A percentile compares a stretch with the other conserved stretches of the same genome.
These are phyloP conservation scores for Davidsoniella virescens DNA, from an alignment of 2,329 filamentous ascomycete genomes.

Conservation along the genomic window DNA sequence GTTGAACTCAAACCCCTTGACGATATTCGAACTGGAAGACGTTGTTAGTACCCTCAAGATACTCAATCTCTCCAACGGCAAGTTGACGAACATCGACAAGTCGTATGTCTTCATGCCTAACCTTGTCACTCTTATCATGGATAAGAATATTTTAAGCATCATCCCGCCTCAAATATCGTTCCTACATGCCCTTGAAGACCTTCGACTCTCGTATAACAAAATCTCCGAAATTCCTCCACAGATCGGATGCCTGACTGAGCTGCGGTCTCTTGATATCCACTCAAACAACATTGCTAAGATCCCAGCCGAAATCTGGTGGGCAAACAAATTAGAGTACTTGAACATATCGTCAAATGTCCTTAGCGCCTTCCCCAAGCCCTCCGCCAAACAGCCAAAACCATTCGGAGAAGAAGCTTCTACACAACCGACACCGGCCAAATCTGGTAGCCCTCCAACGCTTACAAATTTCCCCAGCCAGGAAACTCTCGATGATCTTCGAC, in stretches of 20 bases:
- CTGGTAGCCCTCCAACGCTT: conserved; percentile 25
- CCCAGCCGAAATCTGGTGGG: conserved; percentile 92
- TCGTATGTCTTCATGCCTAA: conserved; percentile 78
- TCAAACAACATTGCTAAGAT: conserved; percentile 86
- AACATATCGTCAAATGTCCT: conserved; percentile 94
- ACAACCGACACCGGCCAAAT: conserved; percentile 18
- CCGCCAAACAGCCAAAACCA: conserved; percentile 49
- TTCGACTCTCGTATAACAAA: conserved; percentile 87
- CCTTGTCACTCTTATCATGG: conserved; percentile 72
- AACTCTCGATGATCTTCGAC: conserved; percentile 45
- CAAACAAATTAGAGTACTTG: conserved; percentile 72
- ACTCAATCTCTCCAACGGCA: conserved; percentile 79
- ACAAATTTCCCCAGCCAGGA: conserved; percentile 58
- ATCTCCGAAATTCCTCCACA: conserved; percentile 71
- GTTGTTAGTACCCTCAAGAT: conserved; percentile 68
- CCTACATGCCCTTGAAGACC: conserved; percentile 67
- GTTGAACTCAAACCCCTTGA: conserved; percentile 88
- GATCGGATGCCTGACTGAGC: conserved; percentile 71
- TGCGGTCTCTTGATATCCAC: conserved; percentile 72
- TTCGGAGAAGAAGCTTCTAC: conserved; percentile 34
- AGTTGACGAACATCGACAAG: conserved; percentile 77
- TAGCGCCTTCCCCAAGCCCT: conserved; percentile 75
- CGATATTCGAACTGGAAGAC: conserved; percentile 70
- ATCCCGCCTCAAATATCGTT: conserved; percentile 74
- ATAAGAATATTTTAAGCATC: conserved; percentile 91